These are phyloP conservation scores for Sphagnum fallax DNA, from an alignment of 228 moss, liverwort and hornwort species.

Conservation along the genomic window DNA sequence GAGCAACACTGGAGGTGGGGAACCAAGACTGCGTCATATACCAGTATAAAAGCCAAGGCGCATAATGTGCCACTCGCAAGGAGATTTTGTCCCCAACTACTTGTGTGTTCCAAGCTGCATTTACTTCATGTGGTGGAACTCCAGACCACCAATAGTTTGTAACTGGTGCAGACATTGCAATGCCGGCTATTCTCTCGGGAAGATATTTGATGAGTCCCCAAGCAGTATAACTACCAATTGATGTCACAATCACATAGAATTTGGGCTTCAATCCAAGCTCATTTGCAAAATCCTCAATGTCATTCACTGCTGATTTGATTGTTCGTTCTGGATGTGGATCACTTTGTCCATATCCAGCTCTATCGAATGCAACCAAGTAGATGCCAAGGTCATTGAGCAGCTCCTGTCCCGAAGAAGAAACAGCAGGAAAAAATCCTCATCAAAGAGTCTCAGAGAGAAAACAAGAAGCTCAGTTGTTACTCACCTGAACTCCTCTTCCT, in stretches of 20 bases:
- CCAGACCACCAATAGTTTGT: slow-evolving; percentile 58
- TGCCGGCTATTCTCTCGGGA: slow-evolving; percentile 45
- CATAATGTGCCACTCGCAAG: slow-evolving; percentile 32
- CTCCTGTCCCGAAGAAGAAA: slow-evolving; percentile 29
- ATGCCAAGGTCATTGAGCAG: slow-evolving; percentile 60
- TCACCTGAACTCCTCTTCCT: too few relatives aligned
- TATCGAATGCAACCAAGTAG: slow-evolving; percentile 69
- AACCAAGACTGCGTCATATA: slow-evolving; percentile 44
- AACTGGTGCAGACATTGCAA: slow-evolving; percentile 47
- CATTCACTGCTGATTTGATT: slow-evolving; percentile 66
- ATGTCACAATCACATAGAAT: slow-evolving; percentile 68
- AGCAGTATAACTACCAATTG: slow-evolving; percentile 62
- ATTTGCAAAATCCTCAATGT: slow-evolving; percentile 84
- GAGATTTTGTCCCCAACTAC: slow-evolving; percentile 30
- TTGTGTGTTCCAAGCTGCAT: slow-evolving; percentile 21
- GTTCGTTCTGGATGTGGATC: slow-evolving; percentile 65
- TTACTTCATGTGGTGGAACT: slow-evolving; percentile 20
- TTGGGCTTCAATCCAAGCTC: slow-evolving; percentile 60
- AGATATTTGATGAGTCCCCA: slow-evolving; percentile 74
- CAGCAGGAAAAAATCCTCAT: too few relatives aligned
- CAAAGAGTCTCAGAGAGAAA: too few relatives aligned
- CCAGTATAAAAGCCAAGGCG: slow-evolving; percentile 44
- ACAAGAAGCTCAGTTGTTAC: too few relatives aligned
- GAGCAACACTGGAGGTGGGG: slow-evolving; percentile 37
- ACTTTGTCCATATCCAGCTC: slow-evolving; percentile 94